Percentiles rank a stretch among this genome's conserved stretches.
Evolutionary conservation across 257 asterid genomes (phyloP).

Genomic region (Fraxinus anomala): DNA sequence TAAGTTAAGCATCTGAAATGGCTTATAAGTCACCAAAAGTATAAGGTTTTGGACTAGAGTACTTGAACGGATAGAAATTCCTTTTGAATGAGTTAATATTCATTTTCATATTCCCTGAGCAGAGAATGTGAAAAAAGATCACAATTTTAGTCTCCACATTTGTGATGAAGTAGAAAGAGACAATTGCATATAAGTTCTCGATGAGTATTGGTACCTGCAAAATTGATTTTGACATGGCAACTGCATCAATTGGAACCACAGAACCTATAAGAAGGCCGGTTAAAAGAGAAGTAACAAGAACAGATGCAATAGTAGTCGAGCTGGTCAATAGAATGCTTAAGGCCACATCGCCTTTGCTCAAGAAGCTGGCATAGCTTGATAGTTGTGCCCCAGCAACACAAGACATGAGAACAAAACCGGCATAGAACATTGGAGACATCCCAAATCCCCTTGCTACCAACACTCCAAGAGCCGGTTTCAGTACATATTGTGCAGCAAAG

Average conservation of each 20-base stretch:
- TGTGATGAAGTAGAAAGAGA: too few relatives aligned
- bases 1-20: too few relatives aligned
- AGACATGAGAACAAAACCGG: slow-evolving; percentile 75
- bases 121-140: too few relatives aligned
- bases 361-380: slow-evolving; percentile 94
- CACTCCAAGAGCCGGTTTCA: slow-evolving; percentile 87
- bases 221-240: slow-evolving; percentile 96
- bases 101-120: too few relatives aligned
- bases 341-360: slow-evolving; percentile 94
- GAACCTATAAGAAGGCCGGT: slow-evolving; percentile 96
- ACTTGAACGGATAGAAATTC: too few relatives aligned
- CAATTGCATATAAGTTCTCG: neutral
- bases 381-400: slow-evolving; percentile 98
- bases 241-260: slow-evolving; percentile 91
- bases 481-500: slow-evolving; percentile 71
- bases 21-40: neutral
- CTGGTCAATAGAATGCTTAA: slow-evolving; percentile 92
- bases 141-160: too few relatives aligned
- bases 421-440: slow-evolving; percentile 71
- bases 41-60: neutral
- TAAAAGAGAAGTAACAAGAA: slow-evolving; percentile 77
- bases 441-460: slow-evolving; percentile 80
- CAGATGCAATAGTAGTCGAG: slow-evolving; percentile 88
- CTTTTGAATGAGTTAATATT: too few relatives aligned
- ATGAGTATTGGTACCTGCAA: slow-evolving; percentile 63